Percentiles rank a stretch among this genome's conserved stretches.
phyloP scores from a whole-genome alignment of 768 basidiomycete species.

The Pholiota microspora region DNA sequence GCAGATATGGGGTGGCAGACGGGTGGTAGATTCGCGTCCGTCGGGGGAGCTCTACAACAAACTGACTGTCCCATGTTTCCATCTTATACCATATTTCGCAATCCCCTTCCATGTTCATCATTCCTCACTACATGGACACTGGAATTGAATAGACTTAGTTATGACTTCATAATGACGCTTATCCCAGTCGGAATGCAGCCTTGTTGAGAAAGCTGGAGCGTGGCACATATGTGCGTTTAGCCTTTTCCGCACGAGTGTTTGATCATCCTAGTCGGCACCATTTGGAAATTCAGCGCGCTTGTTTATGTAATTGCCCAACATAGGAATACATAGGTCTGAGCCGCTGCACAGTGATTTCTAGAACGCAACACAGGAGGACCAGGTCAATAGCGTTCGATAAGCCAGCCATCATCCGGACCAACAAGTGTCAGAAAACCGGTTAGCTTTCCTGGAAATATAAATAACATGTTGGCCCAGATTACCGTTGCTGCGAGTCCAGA shows the following conservation, averaged over 20 bases:
- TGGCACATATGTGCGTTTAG: background rate
- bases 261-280: background rate
- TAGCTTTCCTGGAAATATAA: no score
- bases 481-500: no score
- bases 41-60: background rate
- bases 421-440: no score
- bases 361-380: no score
- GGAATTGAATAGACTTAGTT: background rate
- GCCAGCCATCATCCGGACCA: no score
- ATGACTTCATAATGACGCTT: constrained; percentile 8
- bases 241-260: background rate
- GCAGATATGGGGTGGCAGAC: no score
- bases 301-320: background rate
- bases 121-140: no score
- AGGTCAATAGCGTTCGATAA: no score
- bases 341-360: no score
- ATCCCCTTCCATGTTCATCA: no score
- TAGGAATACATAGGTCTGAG: background rate
- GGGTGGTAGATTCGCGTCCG: background rate
- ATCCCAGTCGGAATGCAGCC: background rate
- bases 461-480: no score
- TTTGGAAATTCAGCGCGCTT: background rate
- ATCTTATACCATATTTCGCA: background rate
- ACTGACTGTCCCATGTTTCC: background rate
- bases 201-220: background rate